A percentile compares a stretch with the other conserved stretches of the same genome.
Evolutionary conservation across 2,329 filamentous ascomycete genomes (phyloP).

Genomic region (Colletotrichum neosansevieriae): DNA sequence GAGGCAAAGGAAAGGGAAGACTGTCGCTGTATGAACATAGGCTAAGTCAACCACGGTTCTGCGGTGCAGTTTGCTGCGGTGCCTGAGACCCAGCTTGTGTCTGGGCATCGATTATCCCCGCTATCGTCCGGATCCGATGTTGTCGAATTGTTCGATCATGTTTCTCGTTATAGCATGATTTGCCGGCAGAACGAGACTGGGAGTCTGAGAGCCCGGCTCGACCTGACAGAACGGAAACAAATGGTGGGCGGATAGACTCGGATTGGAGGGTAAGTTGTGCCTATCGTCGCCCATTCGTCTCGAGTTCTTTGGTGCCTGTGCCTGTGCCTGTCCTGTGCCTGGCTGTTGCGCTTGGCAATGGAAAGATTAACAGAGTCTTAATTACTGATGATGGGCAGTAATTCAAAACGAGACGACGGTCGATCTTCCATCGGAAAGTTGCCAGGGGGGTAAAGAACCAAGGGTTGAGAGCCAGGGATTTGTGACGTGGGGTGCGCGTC

Average conservation of each 20-base stretch:
- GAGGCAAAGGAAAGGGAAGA: constrained; percentile 4
- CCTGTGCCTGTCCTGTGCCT: neutral
- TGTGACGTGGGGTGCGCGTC: constrained; percentile 31
- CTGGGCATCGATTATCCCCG: constrained; percentile 30
- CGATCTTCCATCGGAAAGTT: constrained; percentile 34
- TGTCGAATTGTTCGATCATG: constrained; percentile 13
- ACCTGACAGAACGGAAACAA: constrained; percentile 24
- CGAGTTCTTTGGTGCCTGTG: constrained; percentile 2
- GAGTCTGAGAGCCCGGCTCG: constrained; percentile 38
- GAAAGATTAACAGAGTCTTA: constrained; percentile 1
- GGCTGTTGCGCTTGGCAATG: constrained; percentile 26
- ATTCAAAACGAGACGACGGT: constrained; percentile 38
- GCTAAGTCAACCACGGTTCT: constrained; percentile 25
- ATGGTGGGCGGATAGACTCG: neutral
- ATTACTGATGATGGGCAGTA: constrained; percentile 15
- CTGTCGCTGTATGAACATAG: constrained; percentile 1
- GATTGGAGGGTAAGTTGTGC: constrained; percentile 6
- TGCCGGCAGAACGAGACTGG: constrained; percentile 33
- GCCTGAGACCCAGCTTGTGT: constrained; percentile 35
- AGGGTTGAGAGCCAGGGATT: neutral
- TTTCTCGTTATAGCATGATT: constrained; percentile 38
- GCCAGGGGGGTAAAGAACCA: constrained; percentile 21
- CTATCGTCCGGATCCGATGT: constrained; percentile 23
- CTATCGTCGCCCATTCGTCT: constrained; percentile 12
- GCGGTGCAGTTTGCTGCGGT: constrained; percentile 21